Evolutionary conservation across 345 rosid species (phyloP), one percentile per base, ranked within the genome.

Genomic region (Cardamine resedifolia): DNA sequence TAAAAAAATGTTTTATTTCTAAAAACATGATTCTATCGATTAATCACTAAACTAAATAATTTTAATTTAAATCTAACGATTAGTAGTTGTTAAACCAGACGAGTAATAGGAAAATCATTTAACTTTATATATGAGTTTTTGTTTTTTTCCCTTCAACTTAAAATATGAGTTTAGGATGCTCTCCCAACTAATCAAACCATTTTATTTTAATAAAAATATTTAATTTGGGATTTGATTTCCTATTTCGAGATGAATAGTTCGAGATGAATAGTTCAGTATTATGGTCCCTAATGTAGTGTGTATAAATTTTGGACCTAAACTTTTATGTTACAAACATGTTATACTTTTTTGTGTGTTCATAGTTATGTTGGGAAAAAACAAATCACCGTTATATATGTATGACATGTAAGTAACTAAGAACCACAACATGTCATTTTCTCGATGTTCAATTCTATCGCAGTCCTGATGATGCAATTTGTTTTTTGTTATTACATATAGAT

Each of bases 261-360:
- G 24, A 23, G 2, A 23, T 23, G 24, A n/a, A n/a, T n/a, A n/a
- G 5, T 21, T 23, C n/a, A 2, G 19, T 48, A 19, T 47, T 30
- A 55, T 41, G 39, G 72, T 68, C 53, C 51, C n/a, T n/a, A n/a
- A n/a, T n/a, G 36, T 67, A 67, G 12, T 53, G 47, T 33, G 64
- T 28, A 28, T 14, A 68, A 10, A 11, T 43, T 43, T 28, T 20
- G 55, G 30, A 53, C 52, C 18, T 51, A 14, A 12, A 43, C 1
- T 55, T 8, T 21, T 44, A 36, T 58, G 53, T 23, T 45, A 36
- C 31, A 49, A 27, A 49, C 41, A 71, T 71, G 51, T 60, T 59
- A 59, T n/a, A 26, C n/a, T 36, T 50, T 50, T 59, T 19, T 50
- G 28, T 27, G 7, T 71, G 41, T 50, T 16, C 10, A 10, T n/a